A percentile compares a stretch with the other conserved stretches of the same genome.
Conservation (phyloP, 1,139 yeast genomes). For the Geotrichum europaeum region DNA sequence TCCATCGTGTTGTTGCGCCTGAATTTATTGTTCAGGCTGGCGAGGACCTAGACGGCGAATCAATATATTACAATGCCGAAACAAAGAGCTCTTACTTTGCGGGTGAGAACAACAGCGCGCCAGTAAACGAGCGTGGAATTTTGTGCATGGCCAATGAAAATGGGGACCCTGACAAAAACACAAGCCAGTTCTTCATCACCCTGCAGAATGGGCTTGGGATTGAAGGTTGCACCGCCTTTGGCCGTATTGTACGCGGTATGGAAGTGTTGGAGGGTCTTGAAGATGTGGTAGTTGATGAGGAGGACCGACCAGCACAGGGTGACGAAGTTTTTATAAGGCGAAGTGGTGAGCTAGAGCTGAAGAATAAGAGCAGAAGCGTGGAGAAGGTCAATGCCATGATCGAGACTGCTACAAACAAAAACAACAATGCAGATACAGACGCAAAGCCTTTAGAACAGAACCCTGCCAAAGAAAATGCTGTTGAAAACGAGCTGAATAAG, state of each 20-base stretch:
- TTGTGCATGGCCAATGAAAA: constrained; percentile 55
- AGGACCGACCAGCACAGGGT: constrained; percentile 37
- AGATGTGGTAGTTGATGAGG: constrained; percentile 29
- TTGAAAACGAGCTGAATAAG: not conserved
- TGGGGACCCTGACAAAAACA: constrained; percentile 50
- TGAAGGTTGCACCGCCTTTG: constrained; percentile 56
- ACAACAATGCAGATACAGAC: constrained; percentile 8
- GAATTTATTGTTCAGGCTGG: constrained; percentile 83
- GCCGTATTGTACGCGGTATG: constrained; percentile 57
- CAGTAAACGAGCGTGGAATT: constrained; percentile 27
- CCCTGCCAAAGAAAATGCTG: not conserved
- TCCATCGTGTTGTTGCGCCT: constrained; percentile 61
- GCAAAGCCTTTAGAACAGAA: not conserved
- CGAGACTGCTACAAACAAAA: not conserved
- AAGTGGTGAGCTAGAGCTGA: constrained; percentile 47
- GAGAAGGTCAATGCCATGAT: not conserved
- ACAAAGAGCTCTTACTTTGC: constrained; percentile 39
- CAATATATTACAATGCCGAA: constrained; percentile 21
- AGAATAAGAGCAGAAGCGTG: constrained; percentile 15
- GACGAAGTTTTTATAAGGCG: constrained; percentile 47
- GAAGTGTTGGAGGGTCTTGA: constrained; percentile 46
- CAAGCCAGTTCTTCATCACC: constrained; percentile 56
- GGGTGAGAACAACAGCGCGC: constrained; percentile 53
- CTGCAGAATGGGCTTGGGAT: constrained; percentile 3
- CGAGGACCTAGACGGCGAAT: constrained; percentile 39